Evolutionary conservation across 192 early-diverging fungal species (phyloP).

Genomic region (Lobosporangium transversale): DNA sequence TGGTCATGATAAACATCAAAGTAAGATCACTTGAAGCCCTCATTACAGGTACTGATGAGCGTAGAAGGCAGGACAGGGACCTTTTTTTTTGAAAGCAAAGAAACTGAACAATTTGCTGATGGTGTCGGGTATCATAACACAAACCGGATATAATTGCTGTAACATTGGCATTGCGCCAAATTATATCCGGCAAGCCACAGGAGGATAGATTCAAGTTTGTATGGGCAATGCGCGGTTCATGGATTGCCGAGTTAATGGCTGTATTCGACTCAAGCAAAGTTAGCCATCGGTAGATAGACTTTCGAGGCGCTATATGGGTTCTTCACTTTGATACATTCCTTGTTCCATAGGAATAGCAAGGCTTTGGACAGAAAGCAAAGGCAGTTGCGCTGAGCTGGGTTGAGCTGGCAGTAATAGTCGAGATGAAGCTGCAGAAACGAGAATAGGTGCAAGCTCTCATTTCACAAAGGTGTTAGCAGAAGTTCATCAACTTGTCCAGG

Average conservation of each 20-base stretch:
- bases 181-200: constrained; percentile 15
- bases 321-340: constrained; percentile 26
- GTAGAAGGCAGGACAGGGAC: constrained; percentile 6
- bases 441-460: no score
- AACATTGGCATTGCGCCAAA: constrained; percentile 6
- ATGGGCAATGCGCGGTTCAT: constrained; percentile 19
- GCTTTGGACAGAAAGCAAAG: constrained; percentile 24
- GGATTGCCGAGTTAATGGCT: constrained; percentile 20
- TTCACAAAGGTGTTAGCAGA: no score
- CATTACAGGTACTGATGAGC: constrained; percentile 13
- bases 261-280: constrained; percentile 32
- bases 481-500: no score
- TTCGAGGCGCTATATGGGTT: constrained; percentile 17
- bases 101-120: constrained; percentile 9
- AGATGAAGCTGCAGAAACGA: constrained; percentile 1
- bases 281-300: constrained; percentile 30
- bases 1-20: constrained; percentile 7
- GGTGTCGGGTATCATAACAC: constrained; percentile 6
- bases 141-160: constrained; percentile 16
- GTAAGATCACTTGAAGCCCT: constrained; percentile 3
- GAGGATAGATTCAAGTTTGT: constrained; percentile 24
- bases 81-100: constrained; percentile 9
- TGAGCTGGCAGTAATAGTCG: constrained; percentile 19
- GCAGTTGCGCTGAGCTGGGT: constrained; percentile 29
- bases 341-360: constrained; percentile 23